Conservation (phyloP, 2,329 filamentous ascomycete genomes). For the Fusarium sp. region DNA sequence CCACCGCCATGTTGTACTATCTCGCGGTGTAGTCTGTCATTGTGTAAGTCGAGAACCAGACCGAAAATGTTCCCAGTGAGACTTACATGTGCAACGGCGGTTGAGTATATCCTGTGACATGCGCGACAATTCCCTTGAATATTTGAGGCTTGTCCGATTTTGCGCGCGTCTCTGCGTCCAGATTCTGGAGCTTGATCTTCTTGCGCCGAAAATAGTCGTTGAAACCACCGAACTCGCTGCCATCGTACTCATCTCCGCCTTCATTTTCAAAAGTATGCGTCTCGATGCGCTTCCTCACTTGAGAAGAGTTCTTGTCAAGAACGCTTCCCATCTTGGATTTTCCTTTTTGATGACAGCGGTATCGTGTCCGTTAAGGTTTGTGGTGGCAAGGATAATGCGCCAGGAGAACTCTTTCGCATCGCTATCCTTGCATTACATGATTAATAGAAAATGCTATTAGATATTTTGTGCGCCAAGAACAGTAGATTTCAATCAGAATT, state of each 20-base stretch:
- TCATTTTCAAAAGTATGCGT: slow-evolving; percentile 81
- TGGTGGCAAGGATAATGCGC: slow-evolving; percentile 16
- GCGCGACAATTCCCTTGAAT: slow-evolving; percentile 89
- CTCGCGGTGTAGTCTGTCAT: slow-evolving; percentile 74
- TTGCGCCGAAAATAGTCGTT: slow-evolving; percentile 93
- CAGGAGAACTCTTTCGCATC: neutral
- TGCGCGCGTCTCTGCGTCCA: slow-evolving; percentile 83
- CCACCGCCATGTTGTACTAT: slow-evolving; percentile 94
- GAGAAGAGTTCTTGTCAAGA: slow-evolving; percentile 71
- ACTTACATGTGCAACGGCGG: slow-evolving; percentile 82
- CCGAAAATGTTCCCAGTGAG: neutral
- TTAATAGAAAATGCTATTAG: neutral
- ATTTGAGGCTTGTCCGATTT: slow-evolving; percentile 79
- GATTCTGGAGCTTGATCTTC: slow-evolving; percentile 96
- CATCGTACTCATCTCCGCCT: slow-evolving; percentile 89
- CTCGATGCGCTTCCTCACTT: slow-evolving; percentile 71
- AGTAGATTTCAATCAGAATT: neutral
- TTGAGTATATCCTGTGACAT: slow-evolving; percentile 96
- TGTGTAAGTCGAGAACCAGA: slow-evolving; percentile 24
- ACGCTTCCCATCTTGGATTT: slow-evolving; percentile 65
- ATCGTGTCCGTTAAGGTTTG: slow-evolving; percentile 2
- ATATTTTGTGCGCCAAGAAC: neutral
- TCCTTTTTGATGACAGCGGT: neutral
- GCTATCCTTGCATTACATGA: slow-evolving; percentile 2
- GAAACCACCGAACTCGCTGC: slow-evolving; percentile 89